Base-by-base conservation (phyloP, 495 filamentous ascomycete species). In the Trypethelium eluteriae region DNA sequence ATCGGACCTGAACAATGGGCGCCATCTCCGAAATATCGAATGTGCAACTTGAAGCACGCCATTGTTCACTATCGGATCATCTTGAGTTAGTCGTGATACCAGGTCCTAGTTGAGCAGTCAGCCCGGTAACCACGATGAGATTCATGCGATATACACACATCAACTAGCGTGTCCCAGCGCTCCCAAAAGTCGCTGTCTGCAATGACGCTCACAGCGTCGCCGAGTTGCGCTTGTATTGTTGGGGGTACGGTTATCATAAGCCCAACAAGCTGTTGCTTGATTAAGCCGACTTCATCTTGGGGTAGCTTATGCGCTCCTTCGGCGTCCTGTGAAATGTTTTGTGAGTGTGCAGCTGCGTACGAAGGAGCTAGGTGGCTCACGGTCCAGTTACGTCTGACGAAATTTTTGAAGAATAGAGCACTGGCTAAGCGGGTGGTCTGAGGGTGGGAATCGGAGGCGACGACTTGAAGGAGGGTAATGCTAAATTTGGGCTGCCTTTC, bases 171-270 rank as follows among this genome's bases (percentile, higher is more conserved):
- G 72, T 96, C 89, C 95, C 95, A 99, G 72, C 89, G 83, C 75
- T 88, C 81, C 88, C 89, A 98, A 78, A 99, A 99, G 74, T 99
- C 95, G 70, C 92, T 96, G 76, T 98, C 93, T 44, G 95, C 95
- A 68, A 99, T 98, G 69, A 92, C 84, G 77, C 94, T 96, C 74
- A 97, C 91, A 46, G 94, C 92, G 70, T 98, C 95, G 69, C 95
- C 95, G 53, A 99, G 80, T 78, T 98, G 95, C 53, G 89, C 85
- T 75, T 97, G 95, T 69, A 99, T 90, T 14, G 83, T 86, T 38
- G 90, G 71, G 2, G 93, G 93, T 16, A 94, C 90, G 5, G 88
- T 87, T 68, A 96, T 94, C 95, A 99, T 99, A 69, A 99, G 80
- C 59, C 90, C 93, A 72, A 99, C 91, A 70, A 99, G 84, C 78